Percentiles rank a stretch among this genome's conserved stretches.
Conservation (phyloP, 202 grass and related monocot species). For the Digitaria exilis region DNA sequence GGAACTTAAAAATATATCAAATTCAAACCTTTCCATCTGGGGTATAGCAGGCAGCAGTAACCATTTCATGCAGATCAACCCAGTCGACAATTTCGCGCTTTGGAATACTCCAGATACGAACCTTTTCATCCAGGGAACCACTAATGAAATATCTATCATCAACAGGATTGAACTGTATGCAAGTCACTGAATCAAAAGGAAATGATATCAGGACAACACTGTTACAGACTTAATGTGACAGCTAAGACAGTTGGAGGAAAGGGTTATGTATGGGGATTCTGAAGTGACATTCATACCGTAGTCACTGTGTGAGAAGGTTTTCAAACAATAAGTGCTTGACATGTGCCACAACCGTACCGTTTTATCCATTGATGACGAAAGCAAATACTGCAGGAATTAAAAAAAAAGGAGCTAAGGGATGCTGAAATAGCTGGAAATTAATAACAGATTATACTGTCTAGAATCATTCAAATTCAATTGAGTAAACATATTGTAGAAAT, state of each 20-base stretch:
- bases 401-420: conserved; percentile 42
- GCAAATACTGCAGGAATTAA: conserved; percentile 71
- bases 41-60: conserved; percentile 94
- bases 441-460: conserved; percentile 18
- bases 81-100: conserved; percentile 96
- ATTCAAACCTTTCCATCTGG: conserved; percentile 90
- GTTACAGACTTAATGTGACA: background rate
- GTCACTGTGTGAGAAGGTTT: conserved; percentile 89
- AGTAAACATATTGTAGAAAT: conserved; percentile 1
- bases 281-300: conserved; percentile 62
- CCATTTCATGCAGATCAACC: conserved; percentile 97
- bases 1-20: conserved; percentile 15
- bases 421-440: conserved; percentile 27
- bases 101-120: conserved; percentile 95
- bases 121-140: conserved; percentile 93
- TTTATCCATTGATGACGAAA: conserved; percentile 99
- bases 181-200: conserved; percentile 82
- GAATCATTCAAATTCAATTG: background rate
- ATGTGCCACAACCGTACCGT: conserved; percentile 98
- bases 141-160: conserved; percentile 99
- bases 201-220: conserved; percentile 25
- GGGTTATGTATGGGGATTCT: background rate
- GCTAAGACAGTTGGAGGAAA: background rate
- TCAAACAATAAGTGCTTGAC: conserved; percentile 91
- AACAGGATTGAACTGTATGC: conserved; percentile 99